Conservation (phyloP, 2,329 filamentous ascomycete species). For the Fusarium sp. region DNA sequence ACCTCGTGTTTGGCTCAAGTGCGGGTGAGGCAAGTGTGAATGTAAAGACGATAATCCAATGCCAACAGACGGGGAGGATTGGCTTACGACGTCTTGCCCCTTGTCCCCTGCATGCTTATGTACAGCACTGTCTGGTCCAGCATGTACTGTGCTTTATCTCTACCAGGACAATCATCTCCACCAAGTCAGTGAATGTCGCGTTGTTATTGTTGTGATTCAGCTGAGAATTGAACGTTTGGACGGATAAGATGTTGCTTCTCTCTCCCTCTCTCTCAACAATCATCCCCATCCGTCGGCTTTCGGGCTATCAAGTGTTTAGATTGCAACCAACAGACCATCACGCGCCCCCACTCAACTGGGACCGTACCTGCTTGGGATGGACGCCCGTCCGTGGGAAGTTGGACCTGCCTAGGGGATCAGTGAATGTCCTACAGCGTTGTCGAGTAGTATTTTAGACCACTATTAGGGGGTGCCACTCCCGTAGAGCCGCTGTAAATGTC, state of each 20-base stretch:
- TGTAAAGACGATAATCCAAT: constrained; percentile 15
- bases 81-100: constrained; percentile 41
- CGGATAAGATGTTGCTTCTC: constrained; percentile 5
- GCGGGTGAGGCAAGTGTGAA: constrained; percentile 35
- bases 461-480: constrained; percentile 11
- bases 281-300: constrained; percentile 6
- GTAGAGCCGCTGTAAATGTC: constrained; percentile 5
- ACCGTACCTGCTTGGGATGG: not conserved
- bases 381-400: not conserved
- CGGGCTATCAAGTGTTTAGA: constrained; percentile 25
- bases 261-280: constrained; percentile 10
- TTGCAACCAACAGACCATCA: constrained; percentile 33
- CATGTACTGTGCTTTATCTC: constrained; percentile 21
- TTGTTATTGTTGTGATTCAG: constrained; percentile 14
- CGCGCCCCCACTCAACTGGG: constrained; percentile 1
- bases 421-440: constrained; percentile 1
- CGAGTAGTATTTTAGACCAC: not conserved
- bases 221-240: constrained; percentile 7
- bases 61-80: constrained; percentile 18
- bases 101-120: constrained; percentile 41
- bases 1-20: constrained; percentile 46
- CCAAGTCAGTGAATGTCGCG: constrained; percentile 19
- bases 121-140: constrained; percentile 7
- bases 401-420: not conserved
- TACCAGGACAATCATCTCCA: constrained; percentile 31